phyloP scores from a whole-genome alignment of 768 basidiomycete species.

The Boletellus sp. region DNA sequence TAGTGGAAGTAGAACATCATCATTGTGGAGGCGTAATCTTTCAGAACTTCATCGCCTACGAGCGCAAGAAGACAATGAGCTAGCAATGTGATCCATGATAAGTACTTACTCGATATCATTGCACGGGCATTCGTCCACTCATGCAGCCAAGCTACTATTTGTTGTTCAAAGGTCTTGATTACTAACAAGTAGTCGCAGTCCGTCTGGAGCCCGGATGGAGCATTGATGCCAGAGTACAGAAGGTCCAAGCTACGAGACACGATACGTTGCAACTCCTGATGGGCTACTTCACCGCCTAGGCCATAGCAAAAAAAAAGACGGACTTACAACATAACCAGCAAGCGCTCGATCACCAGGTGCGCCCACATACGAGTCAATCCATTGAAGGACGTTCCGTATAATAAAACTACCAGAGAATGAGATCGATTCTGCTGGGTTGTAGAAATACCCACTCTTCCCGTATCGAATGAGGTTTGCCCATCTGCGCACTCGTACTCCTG shows the following conservation, averaged over 20 bases:
- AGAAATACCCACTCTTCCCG: constrained; percentile 77
- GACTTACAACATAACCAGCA: constrained; percentile 70
- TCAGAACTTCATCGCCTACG: constrained; percentile 26
- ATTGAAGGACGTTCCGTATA: constrained; percentile 75
- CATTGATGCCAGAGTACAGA: constrained; percentile 77
- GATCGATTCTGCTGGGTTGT: neutral
- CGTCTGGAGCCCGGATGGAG: constrained; percentile 77
- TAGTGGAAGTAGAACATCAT: constrained; percentile 82
- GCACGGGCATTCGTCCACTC: constrained; percentile 41
- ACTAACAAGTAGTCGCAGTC: constrained; percentile 83
- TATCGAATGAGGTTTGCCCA: constrained; percentile 93
- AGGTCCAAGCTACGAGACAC: constrained; percentile 86
- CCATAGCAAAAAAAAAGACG: neutral
- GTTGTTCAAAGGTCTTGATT: constrained; percentile 80
- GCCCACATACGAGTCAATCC: constrained; percentile 67
- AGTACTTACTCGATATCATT: constrained; percentile 15
- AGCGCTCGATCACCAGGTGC: constrained; percentile 63
- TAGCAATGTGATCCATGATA: neutral
- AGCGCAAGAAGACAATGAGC: constrained; percentile 3
- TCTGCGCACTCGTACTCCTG: constrained; percentile 87
- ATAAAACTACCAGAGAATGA: constrained; percentile 55
- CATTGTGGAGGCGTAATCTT: constrained; percentile 25
- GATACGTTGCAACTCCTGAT: constrained; percentile 82
- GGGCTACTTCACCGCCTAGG: neutral
- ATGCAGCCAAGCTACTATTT: constrained; percentile 59